Conservation (phyloP, 148 eudicot genomes). For the Camellia sinensis region DNA sequence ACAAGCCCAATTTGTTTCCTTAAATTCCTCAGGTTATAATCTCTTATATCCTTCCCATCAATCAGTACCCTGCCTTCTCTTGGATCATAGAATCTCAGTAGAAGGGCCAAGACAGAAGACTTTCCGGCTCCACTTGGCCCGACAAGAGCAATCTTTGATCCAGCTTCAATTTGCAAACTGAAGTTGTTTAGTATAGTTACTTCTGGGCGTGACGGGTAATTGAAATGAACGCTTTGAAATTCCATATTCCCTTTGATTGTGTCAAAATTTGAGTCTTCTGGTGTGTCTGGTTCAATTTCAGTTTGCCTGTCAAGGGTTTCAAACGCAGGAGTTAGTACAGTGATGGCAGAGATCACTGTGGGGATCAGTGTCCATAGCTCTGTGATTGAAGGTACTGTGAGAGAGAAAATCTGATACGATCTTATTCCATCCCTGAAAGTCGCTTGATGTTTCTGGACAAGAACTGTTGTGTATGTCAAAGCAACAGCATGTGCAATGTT, state of each 20-base stretch:
- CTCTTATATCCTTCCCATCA: slow-evolving; percentile 38
- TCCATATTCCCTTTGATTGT: slow-evolving; percentile 36
- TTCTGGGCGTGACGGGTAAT: slow-evolving; percentile 37
- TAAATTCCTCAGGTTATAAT: slow-evolving; percentile 34
- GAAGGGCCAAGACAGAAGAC: slow-evolving; percentile 42
- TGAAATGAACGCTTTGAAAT: slow-evolving; percentile 32
- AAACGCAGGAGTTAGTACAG: too few species aligned
- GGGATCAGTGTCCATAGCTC: slow-evolving; percentile 54
- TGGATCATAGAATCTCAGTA: slow-evolving; percentile 49
- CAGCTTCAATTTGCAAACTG: slow-evolving; percentile 38
- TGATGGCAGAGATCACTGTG: slow-evolving; percentile 44
- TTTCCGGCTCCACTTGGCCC: slow-evolving; percentile 42
- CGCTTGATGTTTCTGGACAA: slow-evolving; percentile 36
- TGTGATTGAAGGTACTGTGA: slow-evolving; percentile 50
- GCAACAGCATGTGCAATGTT: slow-evolving; percentile 53
- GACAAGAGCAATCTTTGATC: slow-evolving; percentile 43
- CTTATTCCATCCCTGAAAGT: slow-evolving; percentile 44
- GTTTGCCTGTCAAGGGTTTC: too few species aligned
- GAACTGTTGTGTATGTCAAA: slow-evolving; percentile 40
- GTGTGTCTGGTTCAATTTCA: too few species aligned
- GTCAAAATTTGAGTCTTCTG: too few species aligned
- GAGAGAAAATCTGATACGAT: slow-evolving; percentile 50
- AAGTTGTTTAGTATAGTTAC: slow-evolving; percentile 36
- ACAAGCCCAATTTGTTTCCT: slow-evolving; percentile 44
- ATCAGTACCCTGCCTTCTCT: slow-evolving; percentile 33